Evolutionary conservation across 2,329 filamentous ascomycete genomes (phyloP).

Genomic region (Erysiphe pisi): DNA sequence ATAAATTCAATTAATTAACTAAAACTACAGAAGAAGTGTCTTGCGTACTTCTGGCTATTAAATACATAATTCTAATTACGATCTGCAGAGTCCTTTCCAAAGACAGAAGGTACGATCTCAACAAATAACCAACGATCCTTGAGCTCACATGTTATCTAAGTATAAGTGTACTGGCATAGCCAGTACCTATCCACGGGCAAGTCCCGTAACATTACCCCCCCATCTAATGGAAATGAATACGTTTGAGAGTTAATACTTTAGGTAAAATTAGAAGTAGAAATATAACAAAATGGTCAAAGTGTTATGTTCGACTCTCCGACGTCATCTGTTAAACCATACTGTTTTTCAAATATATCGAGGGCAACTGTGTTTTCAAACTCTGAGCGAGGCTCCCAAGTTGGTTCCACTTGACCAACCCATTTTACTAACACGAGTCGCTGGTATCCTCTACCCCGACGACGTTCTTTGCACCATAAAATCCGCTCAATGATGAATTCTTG

Average conservation of each 20-base stretch:
- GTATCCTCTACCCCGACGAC: background rate
- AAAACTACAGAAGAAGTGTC: too few relatives aligned
- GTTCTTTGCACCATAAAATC: background rate
- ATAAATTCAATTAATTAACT: too few relatives aligned
- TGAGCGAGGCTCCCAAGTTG: background rate
- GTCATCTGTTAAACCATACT: background rate
- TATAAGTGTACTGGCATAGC: too few relatives aligned
- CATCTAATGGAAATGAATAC: background rate
- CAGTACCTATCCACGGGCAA: too few relatives aligned
- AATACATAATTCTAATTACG: too few relatives aligned
- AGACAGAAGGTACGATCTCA: too few relatives aligned
- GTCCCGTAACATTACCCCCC: background rate
- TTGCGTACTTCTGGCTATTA: too few relatives aligned
- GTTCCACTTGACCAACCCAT: background rate
- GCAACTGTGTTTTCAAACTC: background rate
- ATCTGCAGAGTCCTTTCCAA: too few relatives aligned
- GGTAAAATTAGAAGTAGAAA: background rate
- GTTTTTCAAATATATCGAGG: constrained; percentile 5
- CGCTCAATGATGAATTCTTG: background rate
- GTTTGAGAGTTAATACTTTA: background rate
- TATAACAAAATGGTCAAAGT: background rate
- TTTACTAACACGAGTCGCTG: background rate
- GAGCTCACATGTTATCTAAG: too few relatives aligned
- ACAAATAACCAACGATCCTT: too few relatives aligned
- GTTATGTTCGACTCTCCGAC: background rate